Percentiles rank a stretch among this genome's conserved stretches.
phyloP scores from a whole-genome alignment of 2,329 filamentous ascomycete genomes.

The Tolypocladium nubicola region DNA sequence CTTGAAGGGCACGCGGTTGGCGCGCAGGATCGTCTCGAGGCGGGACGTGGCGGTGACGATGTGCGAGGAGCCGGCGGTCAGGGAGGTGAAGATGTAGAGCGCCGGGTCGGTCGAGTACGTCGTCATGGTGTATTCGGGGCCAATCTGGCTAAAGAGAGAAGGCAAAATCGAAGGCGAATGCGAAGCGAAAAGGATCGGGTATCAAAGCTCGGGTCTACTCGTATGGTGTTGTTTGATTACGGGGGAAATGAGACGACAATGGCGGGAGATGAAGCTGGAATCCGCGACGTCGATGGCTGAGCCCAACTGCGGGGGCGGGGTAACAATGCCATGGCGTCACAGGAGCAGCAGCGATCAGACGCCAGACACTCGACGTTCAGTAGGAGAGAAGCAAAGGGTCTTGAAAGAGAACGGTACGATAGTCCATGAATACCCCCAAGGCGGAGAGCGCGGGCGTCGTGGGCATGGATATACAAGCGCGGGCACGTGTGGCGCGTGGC shows the following conservation, averaged over 20 bases:
- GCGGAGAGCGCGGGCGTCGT: too few relatives aligned
- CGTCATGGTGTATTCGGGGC: conserved; percentile 16
- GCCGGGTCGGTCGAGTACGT: conserved; percentile 52
- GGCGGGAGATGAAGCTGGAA: neutral
- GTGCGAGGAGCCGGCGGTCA: conserved; percentile 90
- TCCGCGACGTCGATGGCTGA: neutral
- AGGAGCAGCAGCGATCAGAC: neutral
- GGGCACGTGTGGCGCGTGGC: too few relatives aligned
- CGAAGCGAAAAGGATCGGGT: neutral
- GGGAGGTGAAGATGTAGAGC: conserved; percentile 91
- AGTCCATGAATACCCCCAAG: too few relatives aligned
- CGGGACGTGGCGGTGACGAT: conserved; percentile 94
- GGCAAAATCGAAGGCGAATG: neutral
- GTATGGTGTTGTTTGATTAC: neutral
- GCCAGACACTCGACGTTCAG: neutral
- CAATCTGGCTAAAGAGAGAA: neutral
- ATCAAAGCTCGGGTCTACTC: neutral
- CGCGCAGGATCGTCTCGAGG: conserved; percentile 90
- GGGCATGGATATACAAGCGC: too few relatives aligned
- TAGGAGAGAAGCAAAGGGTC: neutral
- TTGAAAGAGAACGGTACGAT: neutral
- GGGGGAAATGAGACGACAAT: neutral
- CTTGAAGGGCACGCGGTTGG: conserved; percentile 89
- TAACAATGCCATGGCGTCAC: neutral
- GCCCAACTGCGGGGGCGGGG: conserved; percentile 9